Conservation (phyloP, 441 rosid species). For the Biscutella laevigata region DNA sequence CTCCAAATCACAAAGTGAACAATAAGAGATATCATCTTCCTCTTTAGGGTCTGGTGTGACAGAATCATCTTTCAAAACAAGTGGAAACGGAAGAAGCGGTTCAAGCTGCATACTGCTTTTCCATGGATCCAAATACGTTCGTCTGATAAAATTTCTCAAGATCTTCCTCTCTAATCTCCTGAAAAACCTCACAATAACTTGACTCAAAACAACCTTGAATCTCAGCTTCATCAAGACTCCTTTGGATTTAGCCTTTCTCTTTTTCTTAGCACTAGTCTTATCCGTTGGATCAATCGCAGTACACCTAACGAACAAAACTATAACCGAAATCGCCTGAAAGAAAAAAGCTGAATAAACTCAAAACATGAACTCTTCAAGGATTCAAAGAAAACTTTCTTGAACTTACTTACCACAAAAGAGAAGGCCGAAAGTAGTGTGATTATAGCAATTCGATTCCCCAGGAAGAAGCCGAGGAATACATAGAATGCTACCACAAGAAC, state of each 20-base stretch:
- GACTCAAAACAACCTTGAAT: conserved; percentile 61
- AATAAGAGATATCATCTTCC: conserved; percentile 68
- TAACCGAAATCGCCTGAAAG: conserved; percentile 65
- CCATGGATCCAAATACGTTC: conserved; percentile 83
- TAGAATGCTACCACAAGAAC: conserved; percentile 60
- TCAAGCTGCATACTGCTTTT: conserved; percentile 50
- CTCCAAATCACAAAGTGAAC: conserved; percentile 81
- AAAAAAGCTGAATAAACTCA: not conserved
- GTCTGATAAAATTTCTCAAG: conserved; percentile 59
- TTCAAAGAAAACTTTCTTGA: not conserved
- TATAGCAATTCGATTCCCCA: conserved; percentile 67
- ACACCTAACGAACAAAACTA: conserved; percentile 68
- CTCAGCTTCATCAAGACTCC: conserved; percentile 46
- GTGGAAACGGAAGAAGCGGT: conserved; percentile 79
- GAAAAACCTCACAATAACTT: conserved; percentile 60
- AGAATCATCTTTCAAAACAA: conserved; percentile 63
- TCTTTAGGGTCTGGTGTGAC: conserved; percentile 59
- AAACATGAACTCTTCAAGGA: not conserved
- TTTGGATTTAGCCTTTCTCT: conserved; percentile 39
- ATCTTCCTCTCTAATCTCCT: conserved; percentile 81
- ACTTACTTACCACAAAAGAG: conserved; percentile 53
- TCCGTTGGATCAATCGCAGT: conserved; percentile 83
- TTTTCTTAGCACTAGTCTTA: conserved; percentile 62
- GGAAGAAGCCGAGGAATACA: conserved; percentile 67
- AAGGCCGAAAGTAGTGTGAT: conserved; percentile 48